phyloP scores from a whole-genome alignment of 2,329 filamentous ascomycete genomes.

The Calonectria hongkongensis region DNA sequence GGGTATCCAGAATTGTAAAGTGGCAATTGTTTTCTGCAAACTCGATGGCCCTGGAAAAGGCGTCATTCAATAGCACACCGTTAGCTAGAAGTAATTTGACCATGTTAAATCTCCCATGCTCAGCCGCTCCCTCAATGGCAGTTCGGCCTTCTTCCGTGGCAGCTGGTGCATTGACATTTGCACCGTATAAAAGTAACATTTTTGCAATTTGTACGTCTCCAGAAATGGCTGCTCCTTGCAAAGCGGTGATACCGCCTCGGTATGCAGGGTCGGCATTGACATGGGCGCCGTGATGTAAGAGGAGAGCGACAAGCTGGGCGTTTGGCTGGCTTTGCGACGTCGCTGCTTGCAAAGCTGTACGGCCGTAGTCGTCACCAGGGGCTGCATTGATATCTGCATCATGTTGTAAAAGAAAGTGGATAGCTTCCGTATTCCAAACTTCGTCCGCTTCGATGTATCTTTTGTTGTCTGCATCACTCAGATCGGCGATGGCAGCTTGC shows the following conservation, averaged over 20 bases:
- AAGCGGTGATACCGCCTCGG: constrained; percentile 12
- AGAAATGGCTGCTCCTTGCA: constrained; percentile 20
- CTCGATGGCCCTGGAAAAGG: constrained; percentile 12
- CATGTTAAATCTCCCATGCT: constrained; percentile 32
- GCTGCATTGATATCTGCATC: neutral
- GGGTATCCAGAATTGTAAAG: neutral
- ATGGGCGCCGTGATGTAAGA: neutral
- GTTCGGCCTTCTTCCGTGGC: neutral
- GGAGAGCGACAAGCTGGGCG: neutral
- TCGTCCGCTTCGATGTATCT: neutral
- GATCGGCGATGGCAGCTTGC: neutral
- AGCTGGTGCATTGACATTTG: neutral
- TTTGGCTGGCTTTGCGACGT: neutral
- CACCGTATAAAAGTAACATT: neutral
- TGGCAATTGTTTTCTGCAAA: constrained; percentile 16
- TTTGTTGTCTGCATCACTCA: neutral
- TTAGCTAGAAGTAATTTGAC: neutral
- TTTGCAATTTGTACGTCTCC: constrained; percentile 19
- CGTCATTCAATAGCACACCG: neutral
- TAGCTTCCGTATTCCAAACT: neutral
- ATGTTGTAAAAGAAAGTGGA: neutral
- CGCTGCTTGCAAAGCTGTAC: neutral
- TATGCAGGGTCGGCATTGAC: constrained; percentile 17
- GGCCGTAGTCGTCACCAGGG: neutral
- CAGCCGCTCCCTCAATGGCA: constrained; percentile 27